Conservation (phyloP, 129 eudicot species). For the Ambrosia artemisiifolia region DNA sequence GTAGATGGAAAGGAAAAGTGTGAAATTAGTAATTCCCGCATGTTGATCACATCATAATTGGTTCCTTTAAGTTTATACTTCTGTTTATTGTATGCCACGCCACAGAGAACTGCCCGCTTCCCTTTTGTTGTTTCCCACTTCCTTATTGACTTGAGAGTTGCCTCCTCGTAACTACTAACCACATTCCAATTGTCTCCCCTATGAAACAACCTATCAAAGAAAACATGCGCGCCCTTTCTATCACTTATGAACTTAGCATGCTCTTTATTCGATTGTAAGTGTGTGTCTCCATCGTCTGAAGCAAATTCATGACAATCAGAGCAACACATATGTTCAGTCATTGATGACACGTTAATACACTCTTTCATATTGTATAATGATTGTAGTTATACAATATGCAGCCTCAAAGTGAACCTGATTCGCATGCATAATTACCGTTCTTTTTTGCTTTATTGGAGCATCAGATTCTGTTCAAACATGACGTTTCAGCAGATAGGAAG, state of each 20-base stretch:
- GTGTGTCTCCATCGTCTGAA: conserved; percentile 9
- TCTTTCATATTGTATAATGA: not conserved
- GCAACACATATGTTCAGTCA: conserved; percentile 26
- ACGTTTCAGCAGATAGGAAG: not conserved
- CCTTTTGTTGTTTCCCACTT: conserved; percentile 34
- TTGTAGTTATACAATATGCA: not conserved
- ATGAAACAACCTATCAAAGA: conserved; percentile 6
- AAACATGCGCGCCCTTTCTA: conserved; percentile 21
- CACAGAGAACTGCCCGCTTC: conserved; percentile 78
- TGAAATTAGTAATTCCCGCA: conserved; percentile 43
- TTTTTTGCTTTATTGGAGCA: not conserved
- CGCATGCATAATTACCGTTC: not conserved
- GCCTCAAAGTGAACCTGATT: conserved; percentile 5
- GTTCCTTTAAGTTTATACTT: conserved; percentile 64
- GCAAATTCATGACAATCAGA: conserved; percentile 24
- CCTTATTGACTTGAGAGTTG: conserved; percentile 25
- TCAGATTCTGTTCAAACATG: conserved; percentile 6
- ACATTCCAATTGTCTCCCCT: conserved; percentile 3
- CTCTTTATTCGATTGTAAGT: not conserved
- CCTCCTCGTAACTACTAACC: conserved; percentile 6
- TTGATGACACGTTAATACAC: not conserved
- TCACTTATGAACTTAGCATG: not conserved
- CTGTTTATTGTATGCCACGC: conserved; percentile 58
- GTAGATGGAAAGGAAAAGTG: conserved; percentile 43
- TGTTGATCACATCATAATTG: conserved; percentile 43